Conservation (phyloP, 345 rosid species). For the Salix koriyanagi region DNA sequence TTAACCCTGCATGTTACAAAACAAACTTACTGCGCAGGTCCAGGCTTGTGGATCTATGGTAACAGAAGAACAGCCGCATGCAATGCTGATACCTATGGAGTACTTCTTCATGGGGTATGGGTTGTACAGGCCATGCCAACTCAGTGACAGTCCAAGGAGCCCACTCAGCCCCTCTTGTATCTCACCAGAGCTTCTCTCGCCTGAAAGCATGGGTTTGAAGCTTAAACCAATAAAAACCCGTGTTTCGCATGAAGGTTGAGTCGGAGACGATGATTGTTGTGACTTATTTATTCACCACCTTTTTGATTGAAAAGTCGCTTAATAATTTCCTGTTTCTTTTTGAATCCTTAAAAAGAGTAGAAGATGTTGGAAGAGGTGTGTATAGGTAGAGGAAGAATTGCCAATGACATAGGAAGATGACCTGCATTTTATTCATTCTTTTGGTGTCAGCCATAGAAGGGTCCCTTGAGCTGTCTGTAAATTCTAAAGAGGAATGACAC, state of each 20-base stretch:
- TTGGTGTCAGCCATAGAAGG: slow-evolving; percentile 49
- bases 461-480: slow-evolving; percentile 26
- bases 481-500: slow-evolving; percentile 17
- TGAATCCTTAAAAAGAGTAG: slow-evolving; percentile 12
- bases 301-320: neutral
- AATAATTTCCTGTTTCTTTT: slow-evolving; percentile 8
- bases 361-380: slow-evolving; percentile 27
- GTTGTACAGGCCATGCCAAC: slow-evolving; percentile 21
- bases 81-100: slow-evolving; percentile 32
- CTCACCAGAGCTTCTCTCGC: slow-evolving; percentile 32
- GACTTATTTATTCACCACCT: neutral
- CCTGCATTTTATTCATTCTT: slow-evolving; percentile 38
- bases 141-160: slow-evolving; percentile 28
- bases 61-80: slow-evolving; percentile 33
- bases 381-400: slow-evolving; percentile 26
- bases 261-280: neutral
- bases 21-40: slow-evolving; percentile 10
- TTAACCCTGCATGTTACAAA: neutral
- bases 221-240: slow-evolving; percentile 29
- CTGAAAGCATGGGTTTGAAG: slow-evolving; percentile 36
- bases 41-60: slow-evolving; percentile 34
- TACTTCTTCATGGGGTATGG: slow-evolving; percentile 34
- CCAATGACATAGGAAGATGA: slow-evolving; percentile 5
- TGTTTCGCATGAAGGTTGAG: neutral
- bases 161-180: slow-evolving; percentile 33